phyloP scores from a whole-genome alignment of 2,329 filamentous ascomycete species.

The Ophiostoma ulmi region DNA sequence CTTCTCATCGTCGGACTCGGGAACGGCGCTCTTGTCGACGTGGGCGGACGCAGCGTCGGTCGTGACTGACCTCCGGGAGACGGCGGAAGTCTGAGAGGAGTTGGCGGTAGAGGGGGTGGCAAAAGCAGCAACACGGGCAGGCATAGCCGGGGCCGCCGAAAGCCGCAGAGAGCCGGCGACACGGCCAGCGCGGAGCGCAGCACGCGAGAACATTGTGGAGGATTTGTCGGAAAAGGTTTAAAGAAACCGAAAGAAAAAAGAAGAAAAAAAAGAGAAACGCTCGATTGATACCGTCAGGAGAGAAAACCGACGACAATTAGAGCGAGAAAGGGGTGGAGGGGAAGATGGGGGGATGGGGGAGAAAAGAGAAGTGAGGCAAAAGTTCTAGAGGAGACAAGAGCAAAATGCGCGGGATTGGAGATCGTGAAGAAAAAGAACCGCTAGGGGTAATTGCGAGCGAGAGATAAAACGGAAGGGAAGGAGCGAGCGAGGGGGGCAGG shows the following conservation, averaged over 20 bases:
- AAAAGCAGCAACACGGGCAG: slow-evolving; percentile 20
- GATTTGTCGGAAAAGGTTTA: slow-evolving; percentile 1
- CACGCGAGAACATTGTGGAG: slow-evolving; percentile 63
- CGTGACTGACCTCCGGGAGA: slow-evolving; percentile 71
- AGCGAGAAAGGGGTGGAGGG: slow-evolving; percentile 3
- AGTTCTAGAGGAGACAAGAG: slow-evolving; percentile 14
- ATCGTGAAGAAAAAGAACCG: slow-evolving; percentile 19
- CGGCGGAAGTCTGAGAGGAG: slow-evolving; percentile 32
- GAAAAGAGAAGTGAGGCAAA: slow-evolving; percentile 8
- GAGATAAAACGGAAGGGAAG: slow-evolving; percentile 15
- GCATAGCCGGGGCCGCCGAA: slow-evolving; percentile 33
- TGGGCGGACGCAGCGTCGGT: slow-evolving; percentile 92
- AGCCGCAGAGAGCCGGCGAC: slow-evolving; percentile 16
- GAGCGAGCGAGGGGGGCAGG: slow-evolving; percentile 9
- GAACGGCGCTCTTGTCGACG: slow-evolving; percentile 67
- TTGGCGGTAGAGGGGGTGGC: slow-evolving; percentile 9
- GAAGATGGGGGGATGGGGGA: background rate
- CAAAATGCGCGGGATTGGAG: slow-evolving; percentile 15
- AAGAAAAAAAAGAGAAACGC: slow-evolving; percentile 18
- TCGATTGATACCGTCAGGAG: slow-evolving; percentile 8
- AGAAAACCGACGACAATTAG: slow-evolving; percentile 3
- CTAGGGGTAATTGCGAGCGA: slow-evolving; percentile 18
- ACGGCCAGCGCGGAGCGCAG: slow-evolving; percentile 58
- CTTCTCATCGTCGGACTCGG: slow-evolving; percentile 84
- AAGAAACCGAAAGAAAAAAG: slow-evolving; percentile 2